Base-by-base conservation (phyloP, 2,329 filamentous ascomycete species). In the Capronia americana region DNA sequence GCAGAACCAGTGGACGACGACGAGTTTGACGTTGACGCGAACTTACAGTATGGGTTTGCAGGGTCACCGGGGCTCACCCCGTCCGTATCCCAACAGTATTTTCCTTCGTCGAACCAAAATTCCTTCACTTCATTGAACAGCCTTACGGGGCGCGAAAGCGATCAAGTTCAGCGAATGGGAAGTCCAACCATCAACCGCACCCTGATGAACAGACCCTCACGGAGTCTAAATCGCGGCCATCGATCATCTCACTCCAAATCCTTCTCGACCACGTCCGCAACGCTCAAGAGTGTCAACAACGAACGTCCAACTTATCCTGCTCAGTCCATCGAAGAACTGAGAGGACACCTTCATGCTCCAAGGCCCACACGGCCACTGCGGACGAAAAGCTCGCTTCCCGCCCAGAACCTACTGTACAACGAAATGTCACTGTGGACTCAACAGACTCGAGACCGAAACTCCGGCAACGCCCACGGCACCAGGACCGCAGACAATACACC, bases 401-500 rank as follows among this genome's bases (percentile, higher is more conserved):
- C 77, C 4, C 79, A 78, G n/a, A 71, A 73, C 59, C 69, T 71
- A 8, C 59, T 72, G 26, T 72, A 73, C 57, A 73, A 74, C 48
- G 71, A 72, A 58, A 73, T 75, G 57, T 65, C 73, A 8, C 69
- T 60, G 11, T 70, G 72, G 32, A 67, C 71, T 8, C 68, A 68
- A 59, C 48, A 61, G 20, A 38, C 59, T 24, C 69, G 65, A 57
- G 74, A 75, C 23, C 56, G 69, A 26, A 50, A 67, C 7, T 55
- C 34, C n/a, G 51, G 24, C 20, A 28, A 28, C 34, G 26, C 51
- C 5, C 64, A 64, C 12, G 55, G 63, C 63, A 60, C 79, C 34
- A 78, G 77, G 32, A 83, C 80, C 0, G 80, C 77, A 17, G 81
- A 80, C 24, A 83, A 82, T 61, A 83, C 81, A 1, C 81, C 81